Evolutionary conservation across 257 asterid species (phyloP).

Genomic region (Schizonepeta tenuifolia): DNA sequence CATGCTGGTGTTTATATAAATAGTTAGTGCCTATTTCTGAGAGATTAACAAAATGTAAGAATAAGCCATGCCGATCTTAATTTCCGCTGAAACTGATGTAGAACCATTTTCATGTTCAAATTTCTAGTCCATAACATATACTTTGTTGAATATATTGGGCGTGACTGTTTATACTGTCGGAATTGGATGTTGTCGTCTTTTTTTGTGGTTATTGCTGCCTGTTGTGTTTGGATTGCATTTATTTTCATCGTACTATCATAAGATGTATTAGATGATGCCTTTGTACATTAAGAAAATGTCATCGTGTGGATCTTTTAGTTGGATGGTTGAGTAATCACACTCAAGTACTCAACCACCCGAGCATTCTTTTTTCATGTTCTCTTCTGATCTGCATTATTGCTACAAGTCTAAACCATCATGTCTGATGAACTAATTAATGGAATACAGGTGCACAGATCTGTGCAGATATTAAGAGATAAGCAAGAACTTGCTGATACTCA

Average conservation of each 20-base stretch:
- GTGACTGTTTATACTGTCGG: background rate
- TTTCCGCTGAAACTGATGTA: background rate
- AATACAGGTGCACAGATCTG: slow-evolving; percentile 90
- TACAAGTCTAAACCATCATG: background rate
- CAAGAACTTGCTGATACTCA: slow-evolving; percentile 95
- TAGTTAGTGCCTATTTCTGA: background rate
- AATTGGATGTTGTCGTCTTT: background rate
- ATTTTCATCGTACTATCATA: background rate
- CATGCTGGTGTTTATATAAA: background rate
- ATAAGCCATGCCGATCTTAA: background rate
- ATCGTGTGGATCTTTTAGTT: background rate
- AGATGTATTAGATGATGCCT: background rate
- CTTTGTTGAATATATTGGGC: slow-evolving; percentile 15
- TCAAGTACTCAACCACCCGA: too few species aligned
- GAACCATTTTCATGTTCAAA: background rate
- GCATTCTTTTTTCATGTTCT: background rate
- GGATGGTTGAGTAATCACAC: slow-evolving; percentile 7
- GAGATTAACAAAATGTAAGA: background rate
- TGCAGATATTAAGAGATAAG: slow-evolving; percentile 89
- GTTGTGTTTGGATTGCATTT: slow-evolving; percentile 6
- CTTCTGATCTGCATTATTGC: background rate
- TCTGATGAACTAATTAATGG: background rate
- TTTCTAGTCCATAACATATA: background rate
- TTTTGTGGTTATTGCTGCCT: background rate
- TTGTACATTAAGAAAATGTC: background rate